Percentiles rank a stretch among this genome's conserved stretches.
phyloP scores from a whole-genome alignment of 495 filamentous ascomycete species.

The Podospora fimiseda region DNA sequence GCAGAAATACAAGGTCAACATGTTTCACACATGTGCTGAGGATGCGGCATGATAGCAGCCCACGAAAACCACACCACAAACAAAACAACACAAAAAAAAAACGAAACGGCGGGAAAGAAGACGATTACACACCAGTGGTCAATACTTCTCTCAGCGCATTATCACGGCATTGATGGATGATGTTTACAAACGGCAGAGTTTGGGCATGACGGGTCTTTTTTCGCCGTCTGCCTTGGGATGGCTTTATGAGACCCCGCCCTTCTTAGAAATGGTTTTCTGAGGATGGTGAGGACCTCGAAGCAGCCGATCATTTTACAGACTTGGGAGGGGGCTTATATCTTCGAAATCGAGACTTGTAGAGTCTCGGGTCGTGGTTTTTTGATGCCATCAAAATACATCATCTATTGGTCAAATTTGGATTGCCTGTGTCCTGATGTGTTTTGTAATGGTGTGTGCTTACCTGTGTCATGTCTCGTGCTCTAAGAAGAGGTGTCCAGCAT shows the following conservation, averaged over 20 bases:
- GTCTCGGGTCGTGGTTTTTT: constrained; percentile 10
- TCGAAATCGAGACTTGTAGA: neutral
- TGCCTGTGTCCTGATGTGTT: neutral
- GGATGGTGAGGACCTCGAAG: neutral
- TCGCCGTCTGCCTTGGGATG: too few species aligned
- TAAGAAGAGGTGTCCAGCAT: neutral
- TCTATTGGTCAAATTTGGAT: constrained; percentile 1
- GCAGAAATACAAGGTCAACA: too few species aligned
- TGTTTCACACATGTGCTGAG: too few species aligned
- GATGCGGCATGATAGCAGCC: too few species aligned
- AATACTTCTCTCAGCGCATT: too few species aligned
- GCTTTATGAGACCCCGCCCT: too few species aligned
- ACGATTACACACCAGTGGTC: too few species aligned
- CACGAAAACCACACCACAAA: too few species aligned
- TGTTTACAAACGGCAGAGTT: neutral
- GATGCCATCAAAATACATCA: constrained; percentile 10
- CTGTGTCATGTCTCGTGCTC: neutral
- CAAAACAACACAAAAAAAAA: too few species aligned
- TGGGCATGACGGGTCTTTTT: neutral
- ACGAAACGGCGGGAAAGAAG: too few species aligned
- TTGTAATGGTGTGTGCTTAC: neutral
- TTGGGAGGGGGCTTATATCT: neutral
- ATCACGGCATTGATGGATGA: too few species aligned
- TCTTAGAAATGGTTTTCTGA: too few species aligned
- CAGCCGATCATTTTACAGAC: neutral